Conservation (phyloP, 352 stramenopile species). For the Phytopythium cucurbitacearum region DNA sequence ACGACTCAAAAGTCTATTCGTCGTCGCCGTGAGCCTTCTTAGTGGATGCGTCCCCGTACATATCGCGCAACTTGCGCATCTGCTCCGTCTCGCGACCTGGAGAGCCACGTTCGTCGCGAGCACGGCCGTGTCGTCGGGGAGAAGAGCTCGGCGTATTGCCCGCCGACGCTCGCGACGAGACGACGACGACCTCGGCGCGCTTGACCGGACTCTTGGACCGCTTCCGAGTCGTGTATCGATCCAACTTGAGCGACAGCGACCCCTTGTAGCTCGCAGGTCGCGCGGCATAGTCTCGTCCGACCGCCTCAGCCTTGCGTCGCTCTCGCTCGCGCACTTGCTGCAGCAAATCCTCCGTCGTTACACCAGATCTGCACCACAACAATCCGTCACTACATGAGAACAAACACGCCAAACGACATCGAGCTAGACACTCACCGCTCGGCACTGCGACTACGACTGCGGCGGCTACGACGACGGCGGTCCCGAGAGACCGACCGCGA, state of each 20-base stretch:
- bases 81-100: slow-evolving; percentile 45
- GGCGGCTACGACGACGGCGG: slow-evolving; percentile 22
- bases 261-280: slow-evolving; percentile 91
- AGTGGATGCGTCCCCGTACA: slow-evolving; percentile 79
- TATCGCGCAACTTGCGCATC: slow-evolving; percentile 62
- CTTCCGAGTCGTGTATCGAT: slow-evolving; percentile 80
- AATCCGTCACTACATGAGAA: slow-evolving; percentile 2
- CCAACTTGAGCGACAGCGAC: slow-evolving; percentile 88
- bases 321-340: slow-evolving; percentile 91
- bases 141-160: not conserved
- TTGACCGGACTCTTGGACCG: slow-evolving; percentile 64
- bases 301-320: slow-evolving; percentile 84
- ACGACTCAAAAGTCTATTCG: slow-evolving; percentile 3
- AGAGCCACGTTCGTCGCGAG: not conserved
- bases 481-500: slow-evolving; percentile 28
- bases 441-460: slow-evolving; percentile 18
- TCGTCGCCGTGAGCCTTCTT: slow-evolving; percentile 9
- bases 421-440: slow-evolving; percentile 10
- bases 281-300: slow-evolving; percentile 89
- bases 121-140: no score
- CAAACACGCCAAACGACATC: not conserved
- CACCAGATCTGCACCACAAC: slow-evolving; percentile 7
- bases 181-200: slow-evolving; percentile 42
- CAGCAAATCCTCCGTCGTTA: slow-evolving; percentile 79
- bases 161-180: slow-evolving; percentile 12